Percentiles rank a stretch among this genome's conserved stretches.
phyloP scores from a whole-genome alignment of 1,284 basidiomycete genomes.

The Takashimella tepidaria region DNA sequence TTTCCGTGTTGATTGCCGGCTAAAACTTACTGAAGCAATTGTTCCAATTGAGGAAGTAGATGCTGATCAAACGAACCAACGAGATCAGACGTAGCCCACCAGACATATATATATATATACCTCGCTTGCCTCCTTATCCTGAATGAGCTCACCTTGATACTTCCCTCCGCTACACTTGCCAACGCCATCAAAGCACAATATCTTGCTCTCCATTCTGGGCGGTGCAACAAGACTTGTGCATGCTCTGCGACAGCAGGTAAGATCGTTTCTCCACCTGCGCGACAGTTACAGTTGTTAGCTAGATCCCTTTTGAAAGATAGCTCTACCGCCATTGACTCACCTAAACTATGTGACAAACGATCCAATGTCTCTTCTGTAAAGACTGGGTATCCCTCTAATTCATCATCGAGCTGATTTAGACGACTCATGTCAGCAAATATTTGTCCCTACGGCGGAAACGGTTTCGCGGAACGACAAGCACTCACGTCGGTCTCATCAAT shows the following conservation, averaged over 20 bases:
- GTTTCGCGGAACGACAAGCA: slow-evolving; percentile 5
- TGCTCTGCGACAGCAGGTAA: slow-evolving; percentile 69
- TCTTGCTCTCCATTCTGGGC: slow-evolving; percentile 67
- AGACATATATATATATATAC: too few species aligned
- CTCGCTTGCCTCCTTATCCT: too few species aligned
- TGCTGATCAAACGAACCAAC: background rate
- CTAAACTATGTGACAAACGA: slow-evolving; percentile 66
- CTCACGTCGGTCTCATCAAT: slow-evolving; percentile 63
- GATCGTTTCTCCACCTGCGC: slow-evolving; percentile 54
- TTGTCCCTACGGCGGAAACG: too few species aligned
- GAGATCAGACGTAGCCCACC: too few species aligned
- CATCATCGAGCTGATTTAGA: slow-evolving; percentile 58
- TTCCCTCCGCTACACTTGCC: slow-evolving; percentile 30
- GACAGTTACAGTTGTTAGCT: too few species aligned
- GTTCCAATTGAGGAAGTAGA: background rate
- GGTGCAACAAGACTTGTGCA: slow-evolving; percentile 68
- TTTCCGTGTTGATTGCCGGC: too few species aligned
- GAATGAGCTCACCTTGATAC: slow-evolving; percentile 13
- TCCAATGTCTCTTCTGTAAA: slow-evolving; percentile 74
- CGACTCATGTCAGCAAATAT: slow-evolving; percentile 46
- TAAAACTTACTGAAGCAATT: background rate
- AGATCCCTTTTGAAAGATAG: too few species aligned
- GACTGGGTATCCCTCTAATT: slow-evolving; percentile 67
- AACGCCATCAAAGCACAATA: slow-evolving; percentile 67
- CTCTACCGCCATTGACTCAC: too few species aligned